Evolutionary conservation across 192 early-diverging fungal species (phyloP), one percentile per base, ranked within the genome.

Genomic region (Coemansia sp.): DNA sequence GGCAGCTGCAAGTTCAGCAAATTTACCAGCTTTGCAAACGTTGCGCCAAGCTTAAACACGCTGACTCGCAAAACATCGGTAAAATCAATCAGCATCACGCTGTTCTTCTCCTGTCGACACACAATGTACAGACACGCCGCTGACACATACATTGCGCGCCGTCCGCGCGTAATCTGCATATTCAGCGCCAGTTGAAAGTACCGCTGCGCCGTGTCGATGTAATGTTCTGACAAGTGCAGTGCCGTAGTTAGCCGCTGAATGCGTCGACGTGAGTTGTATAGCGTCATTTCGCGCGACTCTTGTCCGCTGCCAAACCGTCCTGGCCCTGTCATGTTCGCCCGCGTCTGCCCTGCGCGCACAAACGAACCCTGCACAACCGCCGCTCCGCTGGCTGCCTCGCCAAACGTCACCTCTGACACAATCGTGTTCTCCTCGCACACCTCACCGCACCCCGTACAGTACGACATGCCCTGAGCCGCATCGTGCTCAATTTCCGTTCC

Each of bases 61-160:
- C 93, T 95, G 9, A 82, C 79, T 59, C 88, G 85, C 46, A 96
- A 68, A 3, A 92, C 75, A 64, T 97, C 96, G 1, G 94, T 86
- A 62, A 98, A 97, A 63, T 98, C 96, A 47, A 98, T 98, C 46
- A 98, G 81, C 93, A 98, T 94, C 64, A 91, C 87, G 9, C 88
- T 84, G 5, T 85, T 90, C 64, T 90, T 91, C 65, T 96, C 89
- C n/a, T 68, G 82, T 26, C 96, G 84, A 64, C 91, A 94, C 25
- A 90, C 89, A 64, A 95, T 91, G 60, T 98, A 98, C 5, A 96
- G 86, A 70, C 95, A 98, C 5, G 89, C 91, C 1, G 93, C 89
- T 0, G 88, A 89, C 20, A 98, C 91, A 58, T 89, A 83, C 19
- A 83, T 74, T 10, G 86, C 84, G 50, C 85, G 82, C 20, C 94